Percentiles rank a stretch among this genome's conserved stretches.
Conservation (phyloP, 208 protist species). For the Acanthamoeba healyi region DNA sequence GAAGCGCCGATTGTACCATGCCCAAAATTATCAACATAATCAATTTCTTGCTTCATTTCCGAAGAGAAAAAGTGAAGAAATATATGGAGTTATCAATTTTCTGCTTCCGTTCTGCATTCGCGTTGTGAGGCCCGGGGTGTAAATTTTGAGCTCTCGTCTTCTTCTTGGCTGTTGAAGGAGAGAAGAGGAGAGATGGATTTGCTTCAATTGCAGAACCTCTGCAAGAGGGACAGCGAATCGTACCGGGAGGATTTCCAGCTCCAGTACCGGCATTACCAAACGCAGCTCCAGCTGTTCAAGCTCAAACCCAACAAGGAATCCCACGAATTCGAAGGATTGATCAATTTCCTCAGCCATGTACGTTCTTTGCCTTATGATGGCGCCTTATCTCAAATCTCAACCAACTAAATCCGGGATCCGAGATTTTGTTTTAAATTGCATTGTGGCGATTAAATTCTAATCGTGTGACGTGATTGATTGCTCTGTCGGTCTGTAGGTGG, state of each 20-base stretch:
- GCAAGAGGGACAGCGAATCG: slow-evolving; percentile 95
- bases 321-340: slow-evolving; percentile 84
- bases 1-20: too few relatives aligned
- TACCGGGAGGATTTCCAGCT: slow-evolving; percentile 96
- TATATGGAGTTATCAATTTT: not conserved
- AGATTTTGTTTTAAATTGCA: too few relatives aligned
- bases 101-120: not conserved
- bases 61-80: too few relatives aligned
- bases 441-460: too few relatives aligned
- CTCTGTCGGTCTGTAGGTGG: slow-evolving; percentile 90
- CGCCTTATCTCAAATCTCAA: not conserved
- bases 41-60: too few relatives aligned
- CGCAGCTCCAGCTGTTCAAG: slow-evolving; percentile 93
- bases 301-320: slow-evolving; percentile 91
- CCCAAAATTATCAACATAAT: too few relatives aligned
- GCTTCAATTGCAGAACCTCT: slow-evolving; percentile 96
- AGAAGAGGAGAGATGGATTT: slow-evolving; percentile 90
- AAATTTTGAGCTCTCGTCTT: not conserved
- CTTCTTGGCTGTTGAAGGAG: not conserved
- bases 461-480: not conserved
- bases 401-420: not conserved
- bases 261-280: slow-evolving; percentile 96
- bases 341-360: slow-evolving; percentile 88
- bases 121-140: too few relatives aligned
- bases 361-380: not conserved